Conservation (phyloP, 768 basidiomycete genomes). For the Lactifluus hygrophoroides region DNA sequence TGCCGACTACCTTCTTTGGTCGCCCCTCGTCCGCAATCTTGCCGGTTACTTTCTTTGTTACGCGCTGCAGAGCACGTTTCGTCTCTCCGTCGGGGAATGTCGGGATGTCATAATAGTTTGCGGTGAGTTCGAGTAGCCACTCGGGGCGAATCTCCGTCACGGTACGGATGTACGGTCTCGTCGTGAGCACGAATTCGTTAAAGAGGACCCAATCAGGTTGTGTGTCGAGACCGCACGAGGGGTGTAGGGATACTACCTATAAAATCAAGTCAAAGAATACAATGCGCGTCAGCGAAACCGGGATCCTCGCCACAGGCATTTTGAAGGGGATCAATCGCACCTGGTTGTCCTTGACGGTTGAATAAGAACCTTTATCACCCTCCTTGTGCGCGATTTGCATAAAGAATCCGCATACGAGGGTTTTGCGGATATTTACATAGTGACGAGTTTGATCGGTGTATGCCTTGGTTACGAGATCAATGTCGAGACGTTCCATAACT, state of each 20-base stretch:
- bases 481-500: conserved; percentile 84
- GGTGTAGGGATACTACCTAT: conserved; percentile 68
- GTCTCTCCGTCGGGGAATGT: conserved; percentile 63
- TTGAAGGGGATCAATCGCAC: conserved; percentile 31
- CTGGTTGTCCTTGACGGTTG: conserved; percentile 95
- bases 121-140: conserved; percentile 65
- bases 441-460: conserved; percentile 48
- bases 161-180: conserved; percentile 81
- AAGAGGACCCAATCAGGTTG: conserved; percentile 90
- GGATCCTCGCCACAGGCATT: not conserved
- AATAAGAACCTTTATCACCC: conserved; percentile 79
- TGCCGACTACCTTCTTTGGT: conserved; percentile 5
- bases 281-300: not conserved
- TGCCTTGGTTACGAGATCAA: conserved; percentile 58
- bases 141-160: conserved; percentile 81
- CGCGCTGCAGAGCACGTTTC: conserved; percentile 39
- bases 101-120: conserved; percentile 59
- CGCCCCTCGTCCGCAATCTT: not conserved
- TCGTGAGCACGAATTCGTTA: conserved; percentile 93
- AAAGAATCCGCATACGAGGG: conserved; percentile 89
- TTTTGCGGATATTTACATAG: conserved; percentile 67
- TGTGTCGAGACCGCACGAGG: conserved; percentile 78
- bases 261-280: not conserved
- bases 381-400: conserved; percentile 98
- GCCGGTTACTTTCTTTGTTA: conserved; percentile 5